Conservation (phyloP, 805 yeast species). For the Starmerella vitae region DNA sequence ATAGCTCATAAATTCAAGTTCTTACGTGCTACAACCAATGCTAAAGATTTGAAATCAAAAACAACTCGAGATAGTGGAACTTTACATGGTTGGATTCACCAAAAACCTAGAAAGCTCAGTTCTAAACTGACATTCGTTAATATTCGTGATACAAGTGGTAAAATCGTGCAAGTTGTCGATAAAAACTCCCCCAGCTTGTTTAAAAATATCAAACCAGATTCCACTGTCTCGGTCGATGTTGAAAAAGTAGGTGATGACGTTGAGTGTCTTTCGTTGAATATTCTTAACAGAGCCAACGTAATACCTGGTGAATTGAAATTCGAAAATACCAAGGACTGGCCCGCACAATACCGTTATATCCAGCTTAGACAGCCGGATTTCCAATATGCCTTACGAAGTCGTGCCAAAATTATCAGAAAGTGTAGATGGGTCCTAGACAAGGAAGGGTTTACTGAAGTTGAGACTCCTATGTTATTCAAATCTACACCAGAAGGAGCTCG, state of each 20-base stretch:
- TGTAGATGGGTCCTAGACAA: constrained; percentile 30
- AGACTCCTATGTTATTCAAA: constrained; percentile 84
- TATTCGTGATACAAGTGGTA: constrained; percentile 62
- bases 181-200: constrained; percentile 31
- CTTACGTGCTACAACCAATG: constrained; percentile 10
- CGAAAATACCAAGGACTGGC: constrained; percentile 43
- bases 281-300: constrained; percentile 49
- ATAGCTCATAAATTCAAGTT: constrained; percentile 12
- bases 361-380: constrained; percentile 45
- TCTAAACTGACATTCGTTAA: constrained; percentile 55
- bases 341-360: constrained; percentile 67
- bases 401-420: constrained; percentile 29
- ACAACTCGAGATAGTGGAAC: constrained; percentile 24
- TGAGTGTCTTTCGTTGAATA: constrained; percentile 36
- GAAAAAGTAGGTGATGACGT: constrained; percentile 36
- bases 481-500: constrained; percentile 98
- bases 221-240: constrained; percentile 52
- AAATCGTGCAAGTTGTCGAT: constrained; percentile 44
- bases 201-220: constrained; percentile 51
- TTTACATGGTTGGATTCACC: constrained; percentile 74
- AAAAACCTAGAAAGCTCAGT: constrained; percentile 57
- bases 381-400: constrained; percentile 21
- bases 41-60: background rate
- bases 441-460: constrained; percentile 59
- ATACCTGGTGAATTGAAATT: constrained; percentile 49